These are phyloP conservation scores for Crithidia sp. DNA, from an alignment of 208 protist species.

Conservation along the genomic window DNA sequence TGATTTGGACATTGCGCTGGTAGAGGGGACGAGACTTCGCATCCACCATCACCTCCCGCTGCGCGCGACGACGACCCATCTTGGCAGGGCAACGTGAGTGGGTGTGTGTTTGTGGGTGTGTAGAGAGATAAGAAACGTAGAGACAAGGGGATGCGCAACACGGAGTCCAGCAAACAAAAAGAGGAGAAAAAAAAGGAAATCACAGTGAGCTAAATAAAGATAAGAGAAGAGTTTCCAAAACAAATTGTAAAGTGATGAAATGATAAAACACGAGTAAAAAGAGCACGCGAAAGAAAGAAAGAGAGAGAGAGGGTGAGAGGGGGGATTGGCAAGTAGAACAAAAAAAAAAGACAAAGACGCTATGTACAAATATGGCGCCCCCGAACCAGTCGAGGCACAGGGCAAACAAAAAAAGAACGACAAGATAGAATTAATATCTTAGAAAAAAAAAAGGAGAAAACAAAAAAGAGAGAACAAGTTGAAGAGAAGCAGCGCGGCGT, in stretches of 20 bases:
- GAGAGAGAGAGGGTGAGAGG: neutral
- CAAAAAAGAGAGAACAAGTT: neutral
- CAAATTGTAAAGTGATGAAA: too few species aligned
- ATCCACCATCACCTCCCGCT: neutral
- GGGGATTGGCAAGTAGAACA: neutral
- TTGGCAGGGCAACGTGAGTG: neutral
- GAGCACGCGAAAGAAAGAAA: neutral
- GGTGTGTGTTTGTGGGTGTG: neutral
- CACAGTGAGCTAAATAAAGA: neutral
- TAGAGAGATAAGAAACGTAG: too few species aligned
- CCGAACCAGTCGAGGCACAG: neutral
- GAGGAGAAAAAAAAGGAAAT: too few species aligned
- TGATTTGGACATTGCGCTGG: slow-evolving; percentile 27
- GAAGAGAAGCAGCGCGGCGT: neutral
- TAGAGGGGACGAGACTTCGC: neutral
- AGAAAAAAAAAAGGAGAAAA: neutral
- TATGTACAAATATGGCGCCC: too few species aligned
- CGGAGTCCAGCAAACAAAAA: too few species aligned
- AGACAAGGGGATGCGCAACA: too few species aligned
- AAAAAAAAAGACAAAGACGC: slow-evolving; percentile 21
- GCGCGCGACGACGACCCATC: slow-evolving; percentile 37
- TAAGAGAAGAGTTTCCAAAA: neutral
- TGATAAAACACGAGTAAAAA: neutral
- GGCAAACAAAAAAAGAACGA: neutral
- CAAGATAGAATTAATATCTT: neutral